phyloP scores from a whole-genome alignment of 495 filamentous ascomycete genomes.

The Hyaloscypha bicolor region DNA sequence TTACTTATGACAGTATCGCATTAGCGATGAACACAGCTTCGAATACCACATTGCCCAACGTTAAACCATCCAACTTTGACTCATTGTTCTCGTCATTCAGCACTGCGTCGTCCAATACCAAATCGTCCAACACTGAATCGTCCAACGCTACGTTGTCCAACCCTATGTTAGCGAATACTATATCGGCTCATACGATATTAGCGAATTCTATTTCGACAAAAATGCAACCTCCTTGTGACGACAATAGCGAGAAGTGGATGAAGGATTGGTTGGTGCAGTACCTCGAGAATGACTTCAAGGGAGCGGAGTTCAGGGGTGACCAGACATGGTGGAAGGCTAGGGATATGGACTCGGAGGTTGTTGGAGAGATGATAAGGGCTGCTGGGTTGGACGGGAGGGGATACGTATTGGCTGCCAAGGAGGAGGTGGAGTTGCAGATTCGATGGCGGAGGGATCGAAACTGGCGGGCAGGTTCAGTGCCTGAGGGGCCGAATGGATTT shows the following conservation, averaged over 20 bases:
- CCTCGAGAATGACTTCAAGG: slow-evolving; percentile 4
- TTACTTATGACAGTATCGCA: background rate
- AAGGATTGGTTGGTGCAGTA: slow-evolving; percentile 7
- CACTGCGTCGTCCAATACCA: no score
- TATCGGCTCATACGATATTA: no score
- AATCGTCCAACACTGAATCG: no score
- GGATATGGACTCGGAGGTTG: slow-evolving; percentile 2
- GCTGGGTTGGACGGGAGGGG: slow-evolving; percentile 30
- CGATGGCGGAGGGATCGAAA: slow-evolving; percentile 21
- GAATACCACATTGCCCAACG: no score
- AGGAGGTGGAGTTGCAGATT: slow-evolving; percentile 21
- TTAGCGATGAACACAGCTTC: no score
- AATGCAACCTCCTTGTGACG: background rate
- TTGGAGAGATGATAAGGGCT: slow-evolving; percentile 28
- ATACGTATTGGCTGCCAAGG: background rate
- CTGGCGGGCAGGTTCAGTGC: slow-evolving; percentile 22
- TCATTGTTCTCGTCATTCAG: no score
- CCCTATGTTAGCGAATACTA: no score
- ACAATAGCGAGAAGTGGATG: background rate
- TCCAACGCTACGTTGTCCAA: no score
- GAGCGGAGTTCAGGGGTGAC: background rate
- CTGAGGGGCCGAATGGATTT: background rate
- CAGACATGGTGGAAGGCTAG: slow-evolving; percentile 6
- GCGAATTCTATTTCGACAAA: background rate
- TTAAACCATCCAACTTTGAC: no score